Conservation (phyloP, 2,329 filamentous ascomycete genomes). For the Pseudocercospora macadamiae region DNA sequence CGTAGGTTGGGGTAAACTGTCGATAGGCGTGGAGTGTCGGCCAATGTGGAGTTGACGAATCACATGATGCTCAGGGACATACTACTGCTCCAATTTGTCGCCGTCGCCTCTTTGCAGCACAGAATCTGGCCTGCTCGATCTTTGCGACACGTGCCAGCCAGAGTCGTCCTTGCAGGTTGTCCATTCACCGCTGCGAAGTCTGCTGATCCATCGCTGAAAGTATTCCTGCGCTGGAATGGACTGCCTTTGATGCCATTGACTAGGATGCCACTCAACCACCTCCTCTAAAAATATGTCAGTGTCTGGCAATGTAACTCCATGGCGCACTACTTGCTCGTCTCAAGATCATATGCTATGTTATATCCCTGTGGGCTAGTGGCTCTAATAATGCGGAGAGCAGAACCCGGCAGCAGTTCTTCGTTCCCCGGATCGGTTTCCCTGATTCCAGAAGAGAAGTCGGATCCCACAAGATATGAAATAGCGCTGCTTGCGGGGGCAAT, state of each 20-base stretch:
- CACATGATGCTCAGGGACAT: neutral
- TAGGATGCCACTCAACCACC: slow-evolving; percentile 9
- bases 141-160: slow-evolving; percentile 9
- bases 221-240: slow-evolving; percentile 1
- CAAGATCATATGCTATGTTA: slow-evolving; percentile 19
- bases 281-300: slow-evolving; percentile 5
- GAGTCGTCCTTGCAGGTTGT: slow-evolving; percentile 1
- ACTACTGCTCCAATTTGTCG: neutral
- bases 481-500: slow-evolving; percentile 18
- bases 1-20: slow-evolving; percentile 6
- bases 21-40: slow-evolving; percentile 14
- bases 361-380: slow-evolving; percentile 8
- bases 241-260: slow-evolving; percentile 3
- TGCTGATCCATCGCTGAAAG: slow-evolving; percentile 7
- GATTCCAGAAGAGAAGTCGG: slow-evolving; percentile 12
- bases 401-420: slow-evolving; percentile 8
- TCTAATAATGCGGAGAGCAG: slow-evolving; percentile 12
- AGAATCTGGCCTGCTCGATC: neutral
- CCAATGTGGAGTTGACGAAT: slow-evolving; percentile 3
- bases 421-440: slow-evolving; percentile 9
- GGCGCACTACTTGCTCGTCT: slow-evolving; percentile 3
- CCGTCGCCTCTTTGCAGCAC: neutral
- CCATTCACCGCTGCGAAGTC: slow-evolving; percentile 8
- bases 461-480: slow-evolving; percentile 16
- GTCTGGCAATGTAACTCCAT: neutral